phyloP scores from a whole-genome alignment of 495 filamentous ascomycete genomes.

The Cetradonia linearis region DNA sequence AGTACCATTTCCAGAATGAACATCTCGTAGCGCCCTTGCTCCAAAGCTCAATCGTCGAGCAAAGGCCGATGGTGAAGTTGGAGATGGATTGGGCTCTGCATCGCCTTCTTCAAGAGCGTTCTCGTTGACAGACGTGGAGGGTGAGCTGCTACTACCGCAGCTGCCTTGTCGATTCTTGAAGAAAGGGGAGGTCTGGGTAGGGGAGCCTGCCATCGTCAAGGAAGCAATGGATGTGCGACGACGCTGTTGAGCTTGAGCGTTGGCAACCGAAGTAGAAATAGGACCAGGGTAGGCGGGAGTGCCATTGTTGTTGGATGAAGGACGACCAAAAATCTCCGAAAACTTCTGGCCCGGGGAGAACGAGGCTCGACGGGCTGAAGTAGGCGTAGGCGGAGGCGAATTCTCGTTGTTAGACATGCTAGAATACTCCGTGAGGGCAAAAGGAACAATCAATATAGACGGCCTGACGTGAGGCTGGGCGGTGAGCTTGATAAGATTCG shows the following conservation, averaged over 20 bases:
- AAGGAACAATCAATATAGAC: not conserved
- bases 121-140: conserved; percentile 73
- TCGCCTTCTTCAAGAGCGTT: conserved; percentile 74
- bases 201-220: conserved; percentile 72
- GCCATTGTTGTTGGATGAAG: conserved; percentile 29
- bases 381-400: conserved; percentile 39
- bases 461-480: not conserved
- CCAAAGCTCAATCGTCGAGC: conserved; percentile 84
- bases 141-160: conserved; percentile 56
- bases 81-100: conserved; percentile 37
- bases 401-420: conserved; percentile 42
- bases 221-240: conserved; percentile 84
- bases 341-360: conserved; percentile 39
- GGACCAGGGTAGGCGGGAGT: conserved; percentile 46
- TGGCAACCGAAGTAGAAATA: conserved; percentile 52
- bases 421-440: not conserved
- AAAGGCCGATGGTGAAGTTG: conserved; percentile 56
- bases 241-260: conserved; percentile 55
- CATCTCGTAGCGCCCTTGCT: conserved; percentile 69
- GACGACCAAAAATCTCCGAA: conserved; percentile 38
- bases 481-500: conserved; percentile 1
- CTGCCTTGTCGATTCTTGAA: conserved; percentile 58
- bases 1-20: conserved; percentile 43
- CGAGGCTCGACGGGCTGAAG: conserved; percentile 39
- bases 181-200: conserved; percentile 49